Evolutionary conservation across 1,284 basidiomycete species (phyloP).

Genomic region (Inonotus obliquus): DNA sequence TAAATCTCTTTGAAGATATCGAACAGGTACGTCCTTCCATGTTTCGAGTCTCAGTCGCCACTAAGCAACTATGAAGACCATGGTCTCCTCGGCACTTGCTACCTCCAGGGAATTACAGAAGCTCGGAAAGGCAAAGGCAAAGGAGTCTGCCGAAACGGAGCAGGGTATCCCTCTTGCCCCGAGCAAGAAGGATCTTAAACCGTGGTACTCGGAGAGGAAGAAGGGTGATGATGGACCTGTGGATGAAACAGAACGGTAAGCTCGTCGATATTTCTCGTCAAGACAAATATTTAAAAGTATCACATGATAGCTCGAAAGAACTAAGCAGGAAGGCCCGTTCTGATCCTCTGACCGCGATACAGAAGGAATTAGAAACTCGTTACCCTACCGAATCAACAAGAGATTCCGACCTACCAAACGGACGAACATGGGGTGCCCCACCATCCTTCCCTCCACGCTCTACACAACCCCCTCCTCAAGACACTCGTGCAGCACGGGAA

Average conservation of each 20-base stretch:
- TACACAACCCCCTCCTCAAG: conserved; percentile 22
- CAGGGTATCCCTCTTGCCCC: conserved; percentile 70
- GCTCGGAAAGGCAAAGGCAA: conserved; percentile 16
- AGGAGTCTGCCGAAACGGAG: conserved; percentile 49
- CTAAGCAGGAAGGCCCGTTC: conserved; percentile 54
- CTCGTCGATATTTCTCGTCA: neutral
- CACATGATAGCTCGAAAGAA: conserved; percentile 49
- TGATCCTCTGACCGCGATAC: conserved; percentile 72
- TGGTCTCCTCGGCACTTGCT: conserved; percentile 41
- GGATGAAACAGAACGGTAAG: conserved; percentile 30
- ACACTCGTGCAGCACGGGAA: conserved; percentile 48
- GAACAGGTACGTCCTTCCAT: conserved; percentile 45
- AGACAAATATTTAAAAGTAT: too few relatives aligned
- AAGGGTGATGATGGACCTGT: conserved; percentile 24
- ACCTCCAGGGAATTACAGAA: conserved; percentile 40
- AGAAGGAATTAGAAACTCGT: conserved; percentile 51
- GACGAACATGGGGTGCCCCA: conserved; percentile 22
- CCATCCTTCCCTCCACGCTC: conserved; percentile 23
- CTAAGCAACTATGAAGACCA: conserved; percentile 29
- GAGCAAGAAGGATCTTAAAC: conserved; percentile 65
- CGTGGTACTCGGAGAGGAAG: conserved; percentile 59
- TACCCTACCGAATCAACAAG: conserved; percentile 20
- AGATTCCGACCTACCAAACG: conserved; percentile 16
- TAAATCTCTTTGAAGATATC: conserved; percentile 75
- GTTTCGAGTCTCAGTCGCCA: neutral